Base-by-base conservation (phyloP, 768 basidiomycete species). In the Flagelloscypha sp. region DNA sequence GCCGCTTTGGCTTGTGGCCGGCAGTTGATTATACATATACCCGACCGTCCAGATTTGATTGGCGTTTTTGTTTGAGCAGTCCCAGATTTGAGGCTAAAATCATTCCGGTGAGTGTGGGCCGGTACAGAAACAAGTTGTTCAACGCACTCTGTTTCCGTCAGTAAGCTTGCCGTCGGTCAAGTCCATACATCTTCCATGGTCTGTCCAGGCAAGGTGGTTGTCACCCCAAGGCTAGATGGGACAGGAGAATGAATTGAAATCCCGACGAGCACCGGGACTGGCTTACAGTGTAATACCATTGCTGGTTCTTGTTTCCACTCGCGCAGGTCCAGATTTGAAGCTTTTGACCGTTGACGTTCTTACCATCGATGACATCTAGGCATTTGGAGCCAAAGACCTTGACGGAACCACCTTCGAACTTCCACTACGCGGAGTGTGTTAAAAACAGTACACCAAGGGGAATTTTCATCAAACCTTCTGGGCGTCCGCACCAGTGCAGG, bases 41-140 rank as follows among this genome's bases (percentile, higher is more conserved):
- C 72, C 71, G 3, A 63, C 55, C 45, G 70, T 66, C 72, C 73
- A 74, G 40, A 66, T 46, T 49, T 75, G 72, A 46, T 73, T 73
- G n/a, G 60, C 42, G 47, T 63, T 69, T 25, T 50, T 48, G 39
- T 49, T 22, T 20, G 43, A 49, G 53, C 72, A 74, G 18, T 42
- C 41, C 63, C 66, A 74, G 33, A 72, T 50, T 57, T 71, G 68
- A 10, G 66, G 54, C 69, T 72, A 49, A n/a, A 38, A 8, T 13
- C 27, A 27, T 33, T 15, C 30, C 9, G 30, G 25, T 9, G 23
- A 25, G 13, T 47, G 20, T 20, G 13, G n/a, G 12, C n/a, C n/a
- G 18, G 12, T n/a, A 13, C 4, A 15, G 18, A 27, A 2, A 27
- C 1, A 24, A 37, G 24, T 22, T 6, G 8, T 7, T 34, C 7